Percentiles rank a stretch among this genome's conserved stretches.
Conservation (phyloP, 108 stramenopile genomes). For the Phaeodactylum tricornutum region DNA sequence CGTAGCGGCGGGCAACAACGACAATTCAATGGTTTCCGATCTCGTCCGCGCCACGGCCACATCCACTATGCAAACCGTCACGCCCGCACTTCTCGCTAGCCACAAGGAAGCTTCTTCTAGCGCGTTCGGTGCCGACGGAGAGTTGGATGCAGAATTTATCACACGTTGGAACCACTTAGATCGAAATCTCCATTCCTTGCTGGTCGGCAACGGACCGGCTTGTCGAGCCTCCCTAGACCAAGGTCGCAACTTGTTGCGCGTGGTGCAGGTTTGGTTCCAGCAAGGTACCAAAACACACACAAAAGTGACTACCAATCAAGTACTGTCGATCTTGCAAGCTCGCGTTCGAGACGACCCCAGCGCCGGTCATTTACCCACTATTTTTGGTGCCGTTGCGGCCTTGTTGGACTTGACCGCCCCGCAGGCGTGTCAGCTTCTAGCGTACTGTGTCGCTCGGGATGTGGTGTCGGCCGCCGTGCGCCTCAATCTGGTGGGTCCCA, state of each 20-base stretch:
- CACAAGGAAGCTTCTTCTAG: background rate
- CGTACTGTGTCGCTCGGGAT: conserved; percentile 67
- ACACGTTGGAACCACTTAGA: conserved; percentile 10
- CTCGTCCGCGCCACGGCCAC: conserved; percentile 44
- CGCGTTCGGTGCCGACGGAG: background rate
- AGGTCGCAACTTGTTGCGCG: conserved; percentile 60
- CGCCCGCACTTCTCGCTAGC: conserved; percentile 15
- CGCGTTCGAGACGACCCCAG: background rate
- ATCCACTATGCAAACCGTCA: conserved; percentile 40
- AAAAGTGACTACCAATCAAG: background rate
- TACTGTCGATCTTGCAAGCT: background rate
- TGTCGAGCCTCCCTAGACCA: conserved; percentile 72
- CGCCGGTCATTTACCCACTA: conserved; percentile 39
- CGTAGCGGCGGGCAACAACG: conserved; percentile 13
- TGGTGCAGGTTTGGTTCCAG: conserved; percentile 37
- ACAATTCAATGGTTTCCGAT: conserved; percentile 6
- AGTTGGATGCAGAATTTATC: background rate
- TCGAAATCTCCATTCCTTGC: conserved; percentile 29
- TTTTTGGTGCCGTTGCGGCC: conserved; percentile 44
- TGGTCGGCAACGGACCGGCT: conserved; percentile 49
- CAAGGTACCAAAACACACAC: conserved; percentile 1
- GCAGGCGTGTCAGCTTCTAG: conserved; percentile 44
- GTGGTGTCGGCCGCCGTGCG: conserved; percentile 74
- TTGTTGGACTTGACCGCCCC: conserved; percentile 20
- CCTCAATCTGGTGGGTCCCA: conserved; percentile 64